Base-by-base conservation (phyloP, 2,329 filamentous ascomycete genomes). In the Xylogone sp. region DNA sequence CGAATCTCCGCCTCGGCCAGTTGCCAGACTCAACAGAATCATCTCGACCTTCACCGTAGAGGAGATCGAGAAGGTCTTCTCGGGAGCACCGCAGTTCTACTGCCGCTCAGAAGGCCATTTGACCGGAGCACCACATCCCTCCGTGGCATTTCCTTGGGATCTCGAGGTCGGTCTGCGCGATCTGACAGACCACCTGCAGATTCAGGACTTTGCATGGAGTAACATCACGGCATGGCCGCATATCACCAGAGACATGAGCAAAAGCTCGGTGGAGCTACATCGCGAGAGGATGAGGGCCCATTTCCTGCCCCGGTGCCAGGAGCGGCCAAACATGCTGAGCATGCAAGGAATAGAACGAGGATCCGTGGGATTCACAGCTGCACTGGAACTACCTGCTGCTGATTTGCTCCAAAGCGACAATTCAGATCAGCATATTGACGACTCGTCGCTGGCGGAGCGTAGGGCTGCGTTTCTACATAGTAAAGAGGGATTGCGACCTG, bases 21-120 rank as follows among this genome's bases (percentile, higher is more conserved):
- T 56, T 20, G 21, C 43, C 10, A 79, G 74, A 61, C 68, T 83
- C 39, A 71, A 75, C 54, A 74, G 76, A 65, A 84, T 82, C 69
- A 84, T 84, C 75, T 73, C 80, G 43, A 77, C 76, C 46, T 71
- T 87, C 53, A 77, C 70, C 59, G 75, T 81, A 44, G 71, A 74
- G 42, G 82, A 87, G 58, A 71, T 89, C 48, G 82, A 85, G 69
- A 82, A 83, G 67, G 77, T 89, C 61, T 90, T 89, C 72, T 87
- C 85, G 21, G 86, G 86, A n/a, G 86, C 86, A 43, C 86, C 86
- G 56, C 84, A 88, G 65, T 89, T 86, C 71, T 84, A 83, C 65
- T 77, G 81, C 58, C 76, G 80, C 48, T 78, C 75, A 52, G 77
- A 82, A 59, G 78, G 79, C 39, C 79, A 83, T 65, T 79, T 75